phyloP scores from a whole-genome alignment of 2,329 filamentous ascomycete species.

The Cercospora nicotianae region DNA sequence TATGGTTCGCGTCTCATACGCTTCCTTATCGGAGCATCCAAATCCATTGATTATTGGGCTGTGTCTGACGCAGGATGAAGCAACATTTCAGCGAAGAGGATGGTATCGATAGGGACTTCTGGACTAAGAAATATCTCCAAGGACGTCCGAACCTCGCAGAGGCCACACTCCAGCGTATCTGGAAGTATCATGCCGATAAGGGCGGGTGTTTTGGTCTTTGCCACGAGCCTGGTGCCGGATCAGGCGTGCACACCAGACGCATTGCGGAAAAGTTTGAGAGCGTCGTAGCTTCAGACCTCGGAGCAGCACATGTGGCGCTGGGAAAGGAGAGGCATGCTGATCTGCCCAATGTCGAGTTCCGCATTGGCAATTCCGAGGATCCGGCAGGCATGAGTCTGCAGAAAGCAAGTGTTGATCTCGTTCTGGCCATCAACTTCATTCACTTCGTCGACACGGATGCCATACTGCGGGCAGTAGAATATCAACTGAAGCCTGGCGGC shows the following conservation, averaged over 20 bases:
- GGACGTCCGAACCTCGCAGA: slow-evolving; percentile 7
- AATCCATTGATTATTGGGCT: too few species aligned
- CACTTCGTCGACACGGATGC: slow-evolving; percentile 11
- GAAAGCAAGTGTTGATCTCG: slow-evolving; percentile 8
- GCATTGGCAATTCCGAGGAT: background rate
- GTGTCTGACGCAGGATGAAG: background rate
- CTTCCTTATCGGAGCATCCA: too few species aligned
- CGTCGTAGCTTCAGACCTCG: slow-evolving; percentile 6
- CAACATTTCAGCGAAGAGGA: background rate
- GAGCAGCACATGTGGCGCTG: background rate
- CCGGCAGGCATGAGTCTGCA: background rate
- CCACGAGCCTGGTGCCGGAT: slow-evolving; percentile 13
- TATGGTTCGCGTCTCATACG: too few species aligned
- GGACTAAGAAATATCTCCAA: slow-evolving; percentile 6
- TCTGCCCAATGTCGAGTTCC: slow-evolving; percentile 4
- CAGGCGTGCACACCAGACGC: slow-evolving; percentile 6
- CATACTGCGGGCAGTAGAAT: background rate
- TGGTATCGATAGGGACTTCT: background rate
- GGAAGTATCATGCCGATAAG: slow-evolving; percentile 8
- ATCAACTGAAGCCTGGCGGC: slow-evolving; percentile 12
- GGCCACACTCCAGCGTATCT: slow-evolving; percentile 5
- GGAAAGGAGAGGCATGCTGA: background rate
- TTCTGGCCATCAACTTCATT: slow-evolving; percentile 7
- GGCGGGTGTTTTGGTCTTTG: slow-evolving; percentile 1
- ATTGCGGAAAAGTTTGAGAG: slow-evolving; percentile 4